Evolutionary conservation across 2,329 filamentous ascomycete species (phyloP), one percentile per base, ranked within the genome.

Genomic region (Aspergillus terreus): DNA sequence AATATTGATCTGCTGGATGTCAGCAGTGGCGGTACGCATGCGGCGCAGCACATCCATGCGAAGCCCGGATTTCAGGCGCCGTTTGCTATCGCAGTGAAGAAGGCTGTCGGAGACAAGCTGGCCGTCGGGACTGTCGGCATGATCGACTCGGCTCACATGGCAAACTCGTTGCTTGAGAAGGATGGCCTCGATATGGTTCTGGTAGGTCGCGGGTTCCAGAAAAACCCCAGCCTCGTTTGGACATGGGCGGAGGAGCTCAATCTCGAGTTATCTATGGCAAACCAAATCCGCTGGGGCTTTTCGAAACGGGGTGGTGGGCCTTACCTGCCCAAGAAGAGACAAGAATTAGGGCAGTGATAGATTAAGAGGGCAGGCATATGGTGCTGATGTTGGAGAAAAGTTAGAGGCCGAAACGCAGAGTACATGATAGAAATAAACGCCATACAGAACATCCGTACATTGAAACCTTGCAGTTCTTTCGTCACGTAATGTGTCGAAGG

Each of bases 1-100:
- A 54, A 59, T 12, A 80, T 96, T 44, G 92, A 96, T 67, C 75
- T 95, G 12, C 77, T 96, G 30, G 92, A 96, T 67, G 83, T 95
- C 49, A 90, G 85, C 61, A 86, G 47, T 23, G 53, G 53, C 14
- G 53, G 53, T 1, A 50, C 35, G 5, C 44, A 55, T 36, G 17
- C 44, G 15, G 49, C 32, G 11, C 71, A 74, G 58, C 68, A 72
- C 46, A 67, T 74, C 47, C 60, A 63, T 38, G 59, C 61, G 14
- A 79, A 81, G 46, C 82, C 84, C 1, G 86, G 78, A 0, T 92
- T 88, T 75, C 90, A 95, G 74, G 79, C 85, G 30, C 82, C 84
- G 42, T 82, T 94, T 49, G 87, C 90, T 0, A 82, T 83, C 47
- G 76, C 78, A 42, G 82, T 94, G 58, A 89, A 92, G 63, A 77